Evolutionary conservation across 1,284 basidiomycete species (phyloP).

Genomic region (Puccinia horiana): DNA sequence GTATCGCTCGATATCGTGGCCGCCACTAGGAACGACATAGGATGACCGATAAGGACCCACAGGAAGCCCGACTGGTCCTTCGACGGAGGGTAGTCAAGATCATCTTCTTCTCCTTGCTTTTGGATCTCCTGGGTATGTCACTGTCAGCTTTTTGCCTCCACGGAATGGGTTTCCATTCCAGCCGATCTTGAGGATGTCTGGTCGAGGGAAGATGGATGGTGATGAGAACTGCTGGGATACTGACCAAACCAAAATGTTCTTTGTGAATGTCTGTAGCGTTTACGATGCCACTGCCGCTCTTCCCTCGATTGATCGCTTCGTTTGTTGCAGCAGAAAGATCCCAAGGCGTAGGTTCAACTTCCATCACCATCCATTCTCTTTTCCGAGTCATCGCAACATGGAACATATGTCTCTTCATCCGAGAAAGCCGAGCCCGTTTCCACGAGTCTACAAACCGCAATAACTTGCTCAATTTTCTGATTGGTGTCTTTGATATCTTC

Average conservation of each 20-base stretch:
- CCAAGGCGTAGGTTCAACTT: conserved; percentile 7
- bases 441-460: too few relatives aligned
- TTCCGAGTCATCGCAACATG: neutral
- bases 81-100: conserved; percentile 63
- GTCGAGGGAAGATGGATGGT: neutral
- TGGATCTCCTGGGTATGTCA: conserved; percentile 74
- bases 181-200: neutral
- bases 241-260: neutral
- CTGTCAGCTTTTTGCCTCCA: neutral
- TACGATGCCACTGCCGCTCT: conserved; percentile 88
- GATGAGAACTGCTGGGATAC: neutral
- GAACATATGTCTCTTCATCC: neutral
- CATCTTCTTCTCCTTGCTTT: conserved; percentile 78
- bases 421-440: too few relatives aligned
- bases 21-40: too few relatives aligned
- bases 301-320: conserved; percentile 66
- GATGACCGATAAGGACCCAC: neutral
- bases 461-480: neutral
- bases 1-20: too few relatives aligned
- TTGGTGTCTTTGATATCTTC: neutral
- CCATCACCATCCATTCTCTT: neutral
- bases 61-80: neutral
- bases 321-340: conserved; percentile 42
- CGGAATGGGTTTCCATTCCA: neutral
- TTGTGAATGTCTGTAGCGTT: conserved; percentile 65